Base-by-base conservation (phyloP, 2,329 filamentous ascomycete species). In the Colletotrichum tabaci region DNA sequence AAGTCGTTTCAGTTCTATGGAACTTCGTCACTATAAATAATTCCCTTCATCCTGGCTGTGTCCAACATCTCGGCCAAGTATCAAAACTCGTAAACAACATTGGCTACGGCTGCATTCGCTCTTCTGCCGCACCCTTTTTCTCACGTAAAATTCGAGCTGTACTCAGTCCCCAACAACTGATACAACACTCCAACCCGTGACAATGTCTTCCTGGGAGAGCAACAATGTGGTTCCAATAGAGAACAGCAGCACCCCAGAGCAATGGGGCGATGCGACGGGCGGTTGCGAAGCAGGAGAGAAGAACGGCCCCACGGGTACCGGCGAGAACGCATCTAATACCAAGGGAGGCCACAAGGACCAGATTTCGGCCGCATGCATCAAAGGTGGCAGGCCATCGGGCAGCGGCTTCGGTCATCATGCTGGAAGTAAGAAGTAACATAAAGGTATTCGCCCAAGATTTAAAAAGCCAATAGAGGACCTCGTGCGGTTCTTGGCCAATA, bases 291-390 rank as follows among this genome's bases (percentile, higher is more conserved):
- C 12, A 8, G 57, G 57, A 30, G 57, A 60, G 18, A 15, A 23
- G 23, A 60, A 47, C 23, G 57, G 57, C 15, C 57, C 57, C 40
- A 60, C 57, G 10, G 57, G 57, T 21, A 60, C 57, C 4, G 57
- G 57, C 7, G 21, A 10, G 4, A 47, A 60, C 18, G 57, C 57
- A 10, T 60, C 57, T 2, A 47, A 35, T 42, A 46, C 40, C 15
- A 44, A 47, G 23, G 57, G 57, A 16, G 57, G 57, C 16, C 57
- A 60, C 9, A 46, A 46, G 12, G 57, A 60, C 23, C 57, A 60
- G 26, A 60, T 47, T 13, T 44, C 40, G 8, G 40, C 40, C 21
- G 40, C 57, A 30, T 60, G 40, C 1, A 2, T 16, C 23, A 44
- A 47, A 30, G 57, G 57, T 10, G 57, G 57, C 40, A 60, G 57